Conservation (phyloP, 768 basidiomycete genomes). For the Coprinopsis sp. region DNA sequence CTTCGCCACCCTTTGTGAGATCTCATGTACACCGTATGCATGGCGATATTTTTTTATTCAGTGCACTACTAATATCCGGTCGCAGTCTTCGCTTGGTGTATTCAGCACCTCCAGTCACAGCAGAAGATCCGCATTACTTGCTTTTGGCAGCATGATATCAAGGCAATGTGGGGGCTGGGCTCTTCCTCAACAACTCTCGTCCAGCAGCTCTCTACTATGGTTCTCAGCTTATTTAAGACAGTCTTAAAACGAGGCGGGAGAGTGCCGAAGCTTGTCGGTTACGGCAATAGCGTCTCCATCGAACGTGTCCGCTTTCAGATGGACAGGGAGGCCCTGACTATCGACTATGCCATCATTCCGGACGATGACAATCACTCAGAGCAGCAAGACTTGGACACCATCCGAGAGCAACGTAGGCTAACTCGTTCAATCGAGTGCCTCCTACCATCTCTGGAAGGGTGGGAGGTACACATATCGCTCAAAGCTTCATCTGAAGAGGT, state of each 20-base stretch:
- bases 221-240: conserved; percentile 76
- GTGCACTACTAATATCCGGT: conserved; percentile 11
- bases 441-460: conserved; percentile 73
- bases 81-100: conserved; percentile 87
- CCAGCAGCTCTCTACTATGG: conserved; percentile 84
- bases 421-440: conserved; percentile 77
- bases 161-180: conserved; percentile 78
- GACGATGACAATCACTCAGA: conserved; percentile 56
- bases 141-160: conserved; percentile 94
- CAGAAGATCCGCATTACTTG: conserved; percentile 69
- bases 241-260: conserved; percentile 70
- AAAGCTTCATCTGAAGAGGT: conserved; percentile 71
- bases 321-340: conserved; percentile 74
- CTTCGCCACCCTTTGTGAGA: conserved; percentile 88
- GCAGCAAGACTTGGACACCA: conserved; percentile 51
- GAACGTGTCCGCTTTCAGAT: conserved; percentile 77
- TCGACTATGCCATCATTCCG: conserved; percentile 82
- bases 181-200: conserved; percentile 52
- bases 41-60: conserved; percentile 5
- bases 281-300: conserved; percentile 77
- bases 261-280: conserved; percentile 71
- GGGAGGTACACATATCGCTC: conserved; percentile 80
- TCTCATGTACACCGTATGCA: conserved; percentile 69
- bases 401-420: conserved; percentile 64
- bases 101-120: conserved; percentile 58